phyloP scores from a whole-genome alignment of 2,329 filamentous ascomycete genomes.

The Drechslerella coelobrocha region DNA sequence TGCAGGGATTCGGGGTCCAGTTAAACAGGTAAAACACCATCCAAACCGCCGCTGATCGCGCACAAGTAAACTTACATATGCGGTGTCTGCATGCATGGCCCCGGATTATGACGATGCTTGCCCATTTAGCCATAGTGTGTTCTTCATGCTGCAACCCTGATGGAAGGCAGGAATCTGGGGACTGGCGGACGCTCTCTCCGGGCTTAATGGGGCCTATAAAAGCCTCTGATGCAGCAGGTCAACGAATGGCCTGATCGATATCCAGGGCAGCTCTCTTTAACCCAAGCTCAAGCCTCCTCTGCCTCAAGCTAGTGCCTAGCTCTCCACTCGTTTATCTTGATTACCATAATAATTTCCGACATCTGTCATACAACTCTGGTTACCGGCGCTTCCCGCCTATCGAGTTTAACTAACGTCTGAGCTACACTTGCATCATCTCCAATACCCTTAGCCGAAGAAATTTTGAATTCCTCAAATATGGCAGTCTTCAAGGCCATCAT shows the following conservation, averaged over 20 bases:
- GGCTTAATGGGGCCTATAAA: too few species aligned
- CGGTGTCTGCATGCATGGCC: constrained; percentile 8
- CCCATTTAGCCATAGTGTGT: constrained; percentile 33
- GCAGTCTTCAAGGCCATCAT: background rate
- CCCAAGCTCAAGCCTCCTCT: too few species aligned
- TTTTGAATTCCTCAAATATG: background rate
- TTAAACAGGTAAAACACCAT: constrained; percentile 7
- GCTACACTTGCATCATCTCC: too few species aligned
- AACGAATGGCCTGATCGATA: background rate
- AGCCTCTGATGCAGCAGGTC: too few species aligned
- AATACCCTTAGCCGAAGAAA: background rate
- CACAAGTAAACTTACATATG: constrained; percentile 5
- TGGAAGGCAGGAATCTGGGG: constrained; percentile 21
- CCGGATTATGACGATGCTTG: constrained; percentile 19
- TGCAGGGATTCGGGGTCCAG: constrained; percentile 38
- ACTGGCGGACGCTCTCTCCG: constrained; percentile 24
- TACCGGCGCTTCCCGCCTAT: too few species aligned
- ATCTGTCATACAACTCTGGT: too few species aligned
- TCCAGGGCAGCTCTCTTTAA: too few species aligned
- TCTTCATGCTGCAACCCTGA: background rate
- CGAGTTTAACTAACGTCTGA: too few species aligned
- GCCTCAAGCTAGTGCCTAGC: too few species aligned
- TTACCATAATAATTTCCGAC: too few species aligned
- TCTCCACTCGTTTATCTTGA: too few species aligned
- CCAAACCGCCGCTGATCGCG: constrained; percentile 21